phyloP scores from a whole-genome alignment of 164 flowering plant genomes.

The Warburgia ugandensis region DNA sequence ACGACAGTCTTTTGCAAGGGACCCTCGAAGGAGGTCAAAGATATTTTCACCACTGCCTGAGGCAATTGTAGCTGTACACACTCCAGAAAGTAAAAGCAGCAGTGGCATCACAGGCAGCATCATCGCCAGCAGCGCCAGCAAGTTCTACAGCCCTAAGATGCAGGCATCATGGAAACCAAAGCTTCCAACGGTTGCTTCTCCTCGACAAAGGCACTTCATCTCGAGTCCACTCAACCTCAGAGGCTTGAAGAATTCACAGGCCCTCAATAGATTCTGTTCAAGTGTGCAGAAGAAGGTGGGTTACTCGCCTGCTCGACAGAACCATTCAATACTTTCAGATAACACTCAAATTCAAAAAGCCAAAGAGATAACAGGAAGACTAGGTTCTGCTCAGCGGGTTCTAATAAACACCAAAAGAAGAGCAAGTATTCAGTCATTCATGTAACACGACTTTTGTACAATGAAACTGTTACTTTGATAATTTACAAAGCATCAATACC shows the following conservation, averaged over 20 bases:
- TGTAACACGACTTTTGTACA: constrained; percentile 1
- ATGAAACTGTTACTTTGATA: background rate
- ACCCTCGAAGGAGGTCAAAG: constrained; percentile 45
- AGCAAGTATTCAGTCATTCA: constrained; percentile 2
- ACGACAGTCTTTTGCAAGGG: constrained; percentile 43
- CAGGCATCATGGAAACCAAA: constrained; percentile 50
- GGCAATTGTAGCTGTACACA: constrained; percentile 15
- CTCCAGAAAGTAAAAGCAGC: constrained; percentile 32
- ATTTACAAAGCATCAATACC: background rate
- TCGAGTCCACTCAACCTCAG: constrained; percentile 73
- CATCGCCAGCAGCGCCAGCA: constrained; percentile 25
- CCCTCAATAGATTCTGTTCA: constrained; percentile 8
- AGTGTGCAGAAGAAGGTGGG: constrained; percentile 6
- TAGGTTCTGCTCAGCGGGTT: background rate
- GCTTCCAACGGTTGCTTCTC: constrained; percentile 57
- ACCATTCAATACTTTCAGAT: too few relatives aligned
- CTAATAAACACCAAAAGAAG: too few relatives aligned
- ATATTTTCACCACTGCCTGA: constrained; percentile 47
- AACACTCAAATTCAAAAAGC: too few relatives aligned
- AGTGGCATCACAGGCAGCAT: too few relatives aligned
- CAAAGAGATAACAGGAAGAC: too few relatives aligned
- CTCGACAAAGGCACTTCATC: constrained; percentile 46
- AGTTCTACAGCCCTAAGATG: constrained; percentile 56
- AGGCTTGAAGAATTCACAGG: constrained; percentile 26
- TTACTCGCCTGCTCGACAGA: background rate